These are phyloP conservation scores for Syzygium grande DNA, from an alignment of 345 rosid species.

Conservation along the genomic window DNA sequence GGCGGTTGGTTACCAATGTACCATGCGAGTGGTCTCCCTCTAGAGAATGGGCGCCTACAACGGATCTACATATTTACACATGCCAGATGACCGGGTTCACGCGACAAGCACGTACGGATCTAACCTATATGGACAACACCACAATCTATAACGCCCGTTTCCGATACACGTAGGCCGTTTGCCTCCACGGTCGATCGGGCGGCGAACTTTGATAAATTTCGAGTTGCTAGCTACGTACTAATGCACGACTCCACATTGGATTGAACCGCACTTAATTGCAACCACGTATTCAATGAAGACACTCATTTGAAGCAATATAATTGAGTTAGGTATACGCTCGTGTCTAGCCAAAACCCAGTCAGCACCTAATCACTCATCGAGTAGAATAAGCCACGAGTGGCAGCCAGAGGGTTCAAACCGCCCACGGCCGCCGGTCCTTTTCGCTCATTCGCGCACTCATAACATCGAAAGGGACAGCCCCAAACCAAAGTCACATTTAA, in stretches of 20 bases:
- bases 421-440: background rate
- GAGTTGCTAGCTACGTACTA: background rate
- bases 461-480: background rate
- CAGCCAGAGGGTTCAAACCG: background rate
- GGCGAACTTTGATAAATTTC: background rate
- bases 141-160: background rate
- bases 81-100: background rate
- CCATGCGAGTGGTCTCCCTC: background rate
- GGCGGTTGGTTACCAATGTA: fast-evolving
- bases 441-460: background rate
- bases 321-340: background rate
- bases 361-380: background rate
- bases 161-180: background rate
- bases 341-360: background rate
- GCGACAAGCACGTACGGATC: background rate
- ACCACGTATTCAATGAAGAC: background rate
- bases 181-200: background rate
- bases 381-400: background rate
- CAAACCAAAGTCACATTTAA: background rate
- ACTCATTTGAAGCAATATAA: background rate
- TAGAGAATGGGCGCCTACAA: background rate
- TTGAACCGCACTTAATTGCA: background rate
- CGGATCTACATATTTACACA: background rate
- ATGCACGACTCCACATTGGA: too few relatives aligned
- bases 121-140: background rate